These are phyloP conservation scores for Zymoseptoria brevis DNA, from an alignment of 2,329 filamentous ascomycete genomes.

Conservation along the genomic window DNA sequence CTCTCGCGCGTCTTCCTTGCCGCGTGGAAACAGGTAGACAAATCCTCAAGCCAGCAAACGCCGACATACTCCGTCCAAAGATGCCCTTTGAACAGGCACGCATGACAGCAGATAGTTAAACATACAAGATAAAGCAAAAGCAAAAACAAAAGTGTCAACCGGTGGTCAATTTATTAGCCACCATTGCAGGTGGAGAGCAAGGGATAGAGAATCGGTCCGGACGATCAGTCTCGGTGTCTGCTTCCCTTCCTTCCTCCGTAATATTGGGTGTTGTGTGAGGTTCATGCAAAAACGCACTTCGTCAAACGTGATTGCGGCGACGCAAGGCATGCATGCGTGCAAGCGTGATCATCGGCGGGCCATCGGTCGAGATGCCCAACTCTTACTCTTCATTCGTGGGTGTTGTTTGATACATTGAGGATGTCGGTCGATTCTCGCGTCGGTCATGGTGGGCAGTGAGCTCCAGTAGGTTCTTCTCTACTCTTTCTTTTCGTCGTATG, in stretches of 20 bases:
- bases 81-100: background rate
- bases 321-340: background rate
- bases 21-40: background rate
- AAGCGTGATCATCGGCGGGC: background rate
- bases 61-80: background rate
- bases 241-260: background rate
- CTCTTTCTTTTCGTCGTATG: conserved; percentile 15
- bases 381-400: background rate
- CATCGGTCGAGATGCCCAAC: background rate
- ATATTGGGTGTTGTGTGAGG: background rate
- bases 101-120: background rate
- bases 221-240: background rate
- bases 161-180: background rate
- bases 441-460: conserved; percentile 11
- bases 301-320: background rate
- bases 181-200: background rate
- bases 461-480: conserved; percentile 15
- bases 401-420: background rate
- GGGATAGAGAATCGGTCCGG: background rate
- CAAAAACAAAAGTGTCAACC: background rate
- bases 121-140: background rate
- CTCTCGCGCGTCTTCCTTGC: background rate
- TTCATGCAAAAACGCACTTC: background rate
- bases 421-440: conserved; percentile 1
- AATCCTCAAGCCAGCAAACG: background rate